These are phyloP conservation scores for Asterella californica DNA, from an alignment of 225 moss, liverwort and hornwort genomes.

Conservation along the genomic window DNA sequence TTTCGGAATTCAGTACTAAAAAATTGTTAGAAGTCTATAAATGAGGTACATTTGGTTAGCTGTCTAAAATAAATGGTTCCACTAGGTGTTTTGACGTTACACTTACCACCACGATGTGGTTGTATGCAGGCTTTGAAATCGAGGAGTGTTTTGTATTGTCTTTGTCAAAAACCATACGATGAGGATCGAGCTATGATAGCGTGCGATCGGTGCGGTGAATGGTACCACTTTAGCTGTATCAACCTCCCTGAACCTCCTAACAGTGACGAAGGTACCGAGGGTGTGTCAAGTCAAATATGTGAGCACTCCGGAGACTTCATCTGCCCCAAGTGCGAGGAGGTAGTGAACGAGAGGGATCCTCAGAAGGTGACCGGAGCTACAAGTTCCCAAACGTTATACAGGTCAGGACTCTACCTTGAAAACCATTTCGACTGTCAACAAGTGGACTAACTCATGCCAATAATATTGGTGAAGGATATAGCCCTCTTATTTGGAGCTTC, in stretches of 20 bases:
- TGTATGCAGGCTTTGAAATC: slow-evolving; percentile 54
- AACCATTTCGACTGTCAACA: neutral
- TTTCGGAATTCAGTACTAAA: neutral
- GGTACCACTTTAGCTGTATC: slow-evolving; percentile 93
- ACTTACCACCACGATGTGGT: neutral
- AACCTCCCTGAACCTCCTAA: slow-evolving; percentile 67
- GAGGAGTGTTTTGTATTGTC: slow-evolving; percentile 71
- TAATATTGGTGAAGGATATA: too few species aligned
- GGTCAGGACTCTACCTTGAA: slow-evolving; percentile 27
- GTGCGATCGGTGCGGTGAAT: slow-evolving; percentile 86
- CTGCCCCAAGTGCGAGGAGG: slow-evolving; percentile 70
- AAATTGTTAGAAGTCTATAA: neutral
- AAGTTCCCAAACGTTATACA: slow-evolving; percentile 32
- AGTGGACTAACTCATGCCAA: too few species aligned
- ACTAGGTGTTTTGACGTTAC: neutral
- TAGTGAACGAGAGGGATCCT: slow-evolving; percentile 25
- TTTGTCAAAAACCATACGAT: slow-evolving; percentile 91
- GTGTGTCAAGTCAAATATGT: slow-evolving; percentile 38
- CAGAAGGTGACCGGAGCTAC: slow-evolving; percentile 23
- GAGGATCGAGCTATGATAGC: slow-evolving; percentile 82
- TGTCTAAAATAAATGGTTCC: neutral
- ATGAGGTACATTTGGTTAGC: neutral
- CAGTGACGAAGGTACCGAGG: slow-evolving; percentile 45
- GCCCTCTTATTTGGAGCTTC: too few species aligned
- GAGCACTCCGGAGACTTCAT: slow-evolving; percentile 59